These are phyloP conservation scores for Pyrenochaeta sp. DNA, from an alignment of 2,329 filamentous ascomycete genomes.

Conservation along the genomic window DNA sequence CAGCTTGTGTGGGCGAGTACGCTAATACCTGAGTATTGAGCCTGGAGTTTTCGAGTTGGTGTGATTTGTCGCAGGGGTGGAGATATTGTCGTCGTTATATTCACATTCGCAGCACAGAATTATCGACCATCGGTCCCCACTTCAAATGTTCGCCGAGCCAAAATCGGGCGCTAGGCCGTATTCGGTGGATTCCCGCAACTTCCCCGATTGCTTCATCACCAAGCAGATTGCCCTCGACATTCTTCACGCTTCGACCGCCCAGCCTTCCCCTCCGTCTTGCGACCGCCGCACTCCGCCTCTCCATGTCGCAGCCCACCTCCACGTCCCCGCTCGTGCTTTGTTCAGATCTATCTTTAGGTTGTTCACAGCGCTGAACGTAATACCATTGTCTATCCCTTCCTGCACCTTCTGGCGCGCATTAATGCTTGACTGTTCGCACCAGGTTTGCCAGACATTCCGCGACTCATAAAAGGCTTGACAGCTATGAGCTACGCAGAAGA, in stretches of 20 bases:
- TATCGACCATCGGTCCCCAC: slow-evolving; percentile 14
- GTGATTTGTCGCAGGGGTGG: too few relatives aligned
- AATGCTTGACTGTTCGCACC: slow-evolving; percentile 1
- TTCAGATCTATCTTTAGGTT: slow-evolving; percentile 35
- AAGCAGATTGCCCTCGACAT: too few relatives aligned
- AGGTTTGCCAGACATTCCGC: slow-evolving; percentile 21
- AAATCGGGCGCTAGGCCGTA: slow-evolving; percentile 9
- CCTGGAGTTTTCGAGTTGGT: too few relatives aligned
- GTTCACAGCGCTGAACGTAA: slow-evolving; percentile 42
- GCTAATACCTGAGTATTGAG: too few relatives aligned
- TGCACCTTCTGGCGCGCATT: slow-evolving; percentile 7
- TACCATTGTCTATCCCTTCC: slow-evolving; percentile 12
- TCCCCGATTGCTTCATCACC: too few relatives aligned
- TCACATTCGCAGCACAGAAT: too few relatives aligned
- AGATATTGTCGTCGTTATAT: too few relatives aligned
- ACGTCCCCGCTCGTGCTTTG: slow-evolving; percentile 37
- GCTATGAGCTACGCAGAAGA: slow-evolving; percentile 31
- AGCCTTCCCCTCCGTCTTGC: slow-evolving; percentile 13
- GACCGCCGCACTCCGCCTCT: slow-evolving; percentile 18
- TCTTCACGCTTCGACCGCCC: too few relatives aligned
- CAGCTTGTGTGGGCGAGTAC: too few relatives aligned
- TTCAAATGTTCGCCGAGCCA: slow-evolving; percentile 21
- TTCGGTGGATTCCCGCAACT: slow-evolving; percentile 20
- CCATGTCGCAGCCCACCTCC: slow-evolving; percentile 45
- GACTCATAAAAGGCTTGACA: too few relatives aligned